These are phyloP conservation scores for Forsythia viridissima DNA, from an alignment of 257 asterid genomes.

Conservation along the genomic window DNA sequence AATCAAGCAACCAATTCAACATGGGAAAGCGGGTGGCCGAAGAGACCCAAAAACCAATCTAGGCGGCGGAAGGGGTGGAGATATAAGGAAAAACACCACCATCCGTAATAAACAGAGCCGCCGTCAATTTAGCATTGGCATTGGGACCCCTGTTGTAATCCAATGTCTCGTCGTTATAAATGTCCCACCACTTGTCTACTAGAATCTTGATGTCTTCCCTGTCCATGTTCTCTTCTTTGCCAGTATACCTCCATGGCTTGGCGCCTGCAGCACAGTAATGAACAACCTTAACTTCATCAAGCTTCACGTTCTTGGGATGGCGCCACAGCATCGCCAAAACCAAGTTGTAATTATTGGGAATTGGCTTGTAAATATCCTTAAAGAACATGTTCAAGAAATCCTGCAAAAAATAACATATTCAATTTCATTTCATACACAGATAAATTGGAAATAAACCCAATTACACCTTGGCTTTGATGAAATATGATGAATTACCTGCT, in stretches of 20 bases:
- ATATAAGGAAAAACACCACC: conserved; percentile 14
- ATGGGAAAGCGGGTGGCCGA: too few relatives aligned
- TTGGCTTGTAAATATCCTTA: conserved; percentile 22
- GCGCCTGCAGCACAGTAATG: conserved; percentile 31
- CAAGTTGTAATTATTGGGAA: conserved; percentile 23
- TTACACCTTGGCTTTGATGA: too few relatives aligned
- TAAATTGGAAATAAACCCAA: too few relatives aligned
- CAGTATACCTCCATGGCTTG: conserved; percentile 33
- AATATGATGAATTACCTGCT: conserved; percentile 18
- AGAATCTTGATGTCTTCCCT: conserved; percentile 28
- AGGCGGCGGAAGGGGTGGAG: conserved; percentile 31
- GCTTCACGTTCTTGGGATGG: conserved; percentile 31
- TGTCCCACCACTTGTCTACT: conserved; percentile 27
- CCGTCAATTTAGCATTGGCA: not conserved
- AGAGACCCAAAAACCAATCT: not conserved
- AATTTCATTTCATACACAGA: not conserved
- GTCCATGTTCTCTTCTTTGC: conserved; percentile 26
- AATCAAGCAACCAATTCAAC: not conserved
- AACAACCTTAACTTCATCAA: conserved; percentile 24
- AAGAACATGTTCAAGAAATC: conserved; percentile 34
- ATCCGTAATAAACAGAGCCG: not conserved
- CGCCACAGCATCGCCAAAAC: conserved; percentile 30
- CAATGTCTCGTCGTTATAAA: conserved; percentile 21
- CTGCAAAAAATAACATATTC: not conserved
- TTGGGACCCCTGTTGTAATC: conserved; percentile 3